Percentiles rank a stretch among this genome's conserved stretches.
Conservation (phyloP, 371 early-diverging fungal species). For the Batkoa obscura region DNA sequence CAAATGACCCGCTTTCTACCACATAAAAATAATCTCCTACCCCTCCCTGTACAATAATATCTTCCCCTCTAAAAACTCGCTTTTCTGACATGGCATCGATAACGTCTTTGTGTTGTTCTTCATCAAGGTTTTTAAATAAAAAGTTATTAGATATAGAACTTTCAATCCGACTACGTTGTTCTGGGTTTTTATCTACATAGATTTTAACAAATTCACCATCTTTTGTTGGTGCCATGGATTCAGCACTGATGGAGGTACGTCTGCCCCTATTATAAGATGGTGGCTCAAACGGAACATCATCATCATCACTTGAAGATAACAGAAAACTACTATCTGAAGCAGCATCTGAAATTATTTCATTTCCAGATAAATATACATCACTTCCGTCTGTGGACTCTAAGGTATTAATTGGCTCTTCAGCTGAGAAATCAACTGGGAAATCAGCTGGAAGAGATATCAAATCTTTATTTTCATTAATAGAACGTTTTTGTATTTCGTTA, state of each 20-base stretch:
- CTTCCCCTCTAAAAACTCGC: conserved; percentile 39
- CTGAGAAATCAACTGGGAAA: no score
- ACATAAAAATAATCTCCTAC: conserved; percentile 64
- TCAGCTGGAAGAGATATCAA: no score
- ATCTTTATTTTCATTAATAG: no score
- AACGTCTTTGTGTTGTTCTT: conserved; percentile 86
- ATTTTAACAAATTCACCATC: conserved; percentile 58
- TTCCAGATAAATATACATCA: conserved; percentile 1
- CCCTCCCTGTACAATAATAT: conserved; percentile 77
- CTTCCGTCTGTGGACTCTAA: background rate
- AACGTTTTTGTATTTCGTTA: no score
- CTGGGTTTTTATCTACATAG: conserved; percentile 68
- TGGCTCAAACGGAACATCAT: conserved; percentile 27
- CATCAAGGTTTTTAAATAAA: conserved; percentile 81
- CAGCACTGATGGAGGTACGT: conserved; percentile 89
- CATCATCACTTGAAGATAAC: conserved; percentile 34
- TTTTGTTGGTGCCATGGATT: conserved; percentile 82
- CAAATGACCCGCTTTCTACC: conserved; percentile 62
- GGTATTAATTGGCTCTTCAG: background rate
- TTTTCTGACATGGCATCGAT: conserved; percentile 17
- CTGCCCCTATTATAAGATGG: conserved; percentile 47
- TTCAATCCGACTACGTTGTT: conserved; percentile 66
- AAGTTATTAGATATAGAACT: conserved; percentile 71
- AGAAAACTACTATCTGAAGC: conserved; percentile 11
- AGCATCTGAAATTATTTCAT: background rate